These are phyloP conservation scores for Filosporella fistucella DNA, from an alignment of 495 filamentous ascomycete species.

Conservation along the genomic window DNA sequence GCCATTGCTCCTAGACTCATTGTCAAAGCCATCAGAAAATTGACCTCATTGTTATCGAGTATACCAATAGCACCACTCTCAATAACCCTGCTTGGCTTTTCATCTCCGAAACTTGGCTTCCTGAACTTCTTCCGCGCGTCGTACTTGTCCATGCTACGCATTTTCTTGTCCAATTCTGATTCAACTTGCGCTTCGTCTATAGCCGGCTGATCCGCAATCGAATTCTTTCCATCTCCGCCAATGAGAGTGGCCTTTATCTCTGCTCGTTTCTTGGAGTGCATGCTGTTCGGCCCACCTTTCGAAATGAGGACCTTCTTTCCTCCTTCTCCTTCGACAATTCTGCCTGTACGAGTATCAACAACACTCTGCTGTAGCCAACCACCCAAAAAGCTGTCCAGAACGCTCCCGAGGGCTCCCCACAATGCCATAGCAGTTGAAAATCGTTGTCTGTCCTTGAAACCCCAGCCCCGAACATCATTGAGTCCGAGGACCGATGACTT, in stretches of 20 bases:
- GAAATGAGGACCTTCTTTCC: conserved; percentile 66
- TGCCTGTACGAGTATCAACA: conserved; percentile 74
- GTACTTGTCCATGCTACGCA: conserved; percentile 13
- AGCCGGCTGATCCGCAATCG: conserved; percentile 12
- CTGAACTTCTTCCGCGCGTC: conserved; percentile 32
- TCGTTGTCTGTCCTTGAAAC: conserved; percentile 40
- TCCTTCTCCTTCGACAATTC: conserved; percentile 84
- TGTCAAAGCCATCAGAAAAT: conserved; percentile 76
- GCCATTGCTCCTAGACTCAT: conserved; percentile 82
- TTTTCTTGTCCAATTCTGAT: conserved; percentile 18
- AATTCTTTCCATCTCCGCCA: conserved; percentile 9
- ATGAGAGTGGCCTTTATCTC: conserved; percentile 10
- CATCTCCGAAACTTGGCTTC: conserved; percentile 44
- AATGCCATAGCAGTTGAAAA: conserved; percentile 58
- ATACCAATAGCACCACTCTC: conserved; percentile 66
- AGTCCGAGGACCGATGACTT: conserved; percentile 15
- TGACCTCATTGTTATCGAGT: conserved; percentile 92
- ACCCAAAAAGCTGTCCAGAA: conserved; percentile 84
- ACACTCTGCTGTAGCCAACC: conserved; percentile 84
- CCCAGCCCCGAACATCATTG: conserved; percentile 37
- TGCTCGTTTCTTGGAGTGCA: conserved; percentile 18
- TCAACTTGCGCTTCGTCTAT: conserved; percentile 17
- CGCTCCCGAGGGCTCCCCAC: conserved; percentile 72
- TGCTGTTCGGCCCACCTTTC: conserved; percentile 16
- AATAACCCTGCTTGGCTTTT: conserved; percentile 62